Evolutionary conservation across 306 rosid species (phyloP).

Genomic region (Gillenia trifoliata): DNA sequence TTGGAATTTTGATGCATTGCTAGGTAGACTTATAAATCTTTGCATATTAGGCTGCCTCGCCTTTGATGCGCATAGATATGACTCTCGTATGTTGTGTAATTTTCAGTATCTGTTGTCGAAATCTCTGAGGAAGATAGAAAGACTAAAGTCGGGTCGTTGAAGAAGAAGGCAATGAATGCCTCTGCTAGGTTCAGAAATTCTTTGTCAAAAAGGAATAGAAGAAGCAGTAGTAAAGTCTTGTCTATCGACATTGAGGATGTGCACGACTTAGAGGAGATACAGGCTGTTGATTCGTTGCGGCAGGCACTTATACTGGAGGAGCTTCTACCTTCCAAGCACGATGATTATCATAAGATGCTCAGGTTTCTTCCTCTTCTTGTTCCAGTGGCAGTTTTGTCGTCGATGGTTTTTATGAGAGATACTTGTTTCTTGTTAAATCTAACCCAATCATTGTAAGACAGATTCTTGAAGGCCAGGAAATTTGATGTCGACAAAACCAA

Average conservation of each 20-base stretch:
- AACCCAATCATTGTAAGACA: conserved; percentile 17
- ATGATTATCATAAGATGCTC: conserved; percentile 90
- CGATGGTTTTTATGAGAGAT: not conserved
- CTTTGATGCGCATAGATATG: not conserved
- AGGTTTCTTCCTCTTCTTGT: conserved; percentile 34
- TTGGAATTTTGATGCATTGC: not conserved
- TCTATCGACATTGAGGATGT: conserved; percentile 78
- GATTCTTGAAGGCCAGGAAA: conserved; percentile 91
- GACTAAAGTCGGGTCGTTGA: conserved; percentile 45
- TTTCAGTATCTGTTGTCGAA: conserved; percentile 25
- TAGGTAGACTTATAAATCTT: not conserved
- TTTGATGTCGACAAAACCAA: conserved; percentile 75
- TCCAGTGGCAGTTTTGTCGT: not conserved
- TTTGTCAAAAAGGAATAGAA: conserved; percentile 52
- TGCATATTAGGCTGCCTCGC: not conserved
- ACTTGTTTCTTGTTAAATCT: not conserved
- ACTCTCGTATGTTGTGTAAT: not conserved
- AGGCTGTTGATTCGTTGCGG: conserved; percentile 70
- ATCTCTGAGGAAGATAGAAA: conserved; percentile 40
- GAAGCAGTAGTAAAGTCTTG: conserved; percentile 79
- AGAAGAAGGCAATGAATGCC: conserved; percentile 58
- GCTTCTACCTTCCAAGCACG: conserved; percentile 71
- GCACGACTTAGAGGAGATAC: conserved; percentile 62
- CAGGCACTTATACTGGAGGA: conserved; percentile 70
- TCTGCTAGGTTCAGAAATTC: conserved; percentile 62